phyloP scores from a whole-genome alignment of 768 basidiomycete species.

The Guyanaporus albipodus region DNA sequence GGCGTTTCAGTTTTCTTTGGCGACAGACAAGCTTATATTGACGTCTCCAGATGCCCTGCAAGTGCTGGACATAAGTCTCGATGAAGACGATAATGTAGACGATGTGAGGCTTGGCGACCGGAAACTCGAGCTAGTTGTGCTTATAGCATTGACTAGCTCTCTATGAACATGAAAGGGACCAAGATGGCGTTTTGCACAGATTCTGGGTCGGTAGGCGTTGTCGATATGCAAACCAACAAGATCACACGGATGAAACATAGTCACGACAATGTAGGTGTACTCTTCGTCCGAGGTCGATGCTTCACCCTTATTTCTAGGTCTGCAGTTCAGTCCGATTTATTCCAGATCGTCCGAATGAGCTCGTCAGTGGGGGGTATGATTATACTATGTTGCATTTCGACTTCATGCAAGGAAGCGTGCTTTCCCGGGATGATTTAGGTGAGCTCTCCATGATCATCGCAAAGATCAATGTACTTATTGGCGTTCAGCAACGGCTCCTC shows the following conservation, averaged over 20 bases:
- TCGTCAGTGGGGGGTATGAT: conserved; percentile 80
- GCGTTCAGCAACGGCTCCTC: conserved; percentile 34
- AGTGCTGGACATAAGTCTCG: conserved; percentile 44
- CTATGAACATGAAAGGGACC: conserved; percentile 49
- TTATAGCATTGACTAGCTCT: conserved; percentile 51
- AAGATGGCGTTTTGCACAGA: conserved; percentile 67
- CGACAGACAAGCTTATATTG: conserved; percentile 50
- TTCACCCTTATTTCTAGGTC: conserved; percentile 43
- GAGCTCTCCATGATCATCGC: conserved; percentile 8
- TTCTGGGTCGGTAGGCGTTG: conserved; percentile 60
- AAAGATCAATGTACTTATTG: neutral
- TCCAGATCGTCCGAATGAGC: conserved; percentile 63
- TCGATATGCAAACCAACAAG: conserved; percentile 50
- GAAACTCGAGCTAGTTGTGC: conserved; percentile 20
- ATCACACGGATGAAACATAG: conserved; percentile 55
- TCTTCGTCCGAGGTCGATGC: neutral
- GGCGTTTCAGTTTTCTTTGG: conserved; percentile 42
- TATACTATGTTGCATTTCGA: conserved; percentile 66
- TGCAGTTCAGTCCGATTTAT: conserved; percentile 70
- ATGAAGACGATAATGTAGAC: conserved; percentile 59
- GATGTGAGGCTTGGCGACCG: conserved; percentile 46
- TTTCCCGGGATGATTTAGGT: conserved; percentile 64
- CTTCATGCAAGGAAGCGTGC: conserved; percentile 46
- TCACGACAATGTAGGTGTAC: conserved; percentile 56
- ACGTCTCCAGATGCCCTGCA: conserved; percentile 45